These are phyloP conservation scores for Vitis hybrid DNA, from an alignment of 177 flowering plant genomes.

Conservation along the genomic window DNA sequence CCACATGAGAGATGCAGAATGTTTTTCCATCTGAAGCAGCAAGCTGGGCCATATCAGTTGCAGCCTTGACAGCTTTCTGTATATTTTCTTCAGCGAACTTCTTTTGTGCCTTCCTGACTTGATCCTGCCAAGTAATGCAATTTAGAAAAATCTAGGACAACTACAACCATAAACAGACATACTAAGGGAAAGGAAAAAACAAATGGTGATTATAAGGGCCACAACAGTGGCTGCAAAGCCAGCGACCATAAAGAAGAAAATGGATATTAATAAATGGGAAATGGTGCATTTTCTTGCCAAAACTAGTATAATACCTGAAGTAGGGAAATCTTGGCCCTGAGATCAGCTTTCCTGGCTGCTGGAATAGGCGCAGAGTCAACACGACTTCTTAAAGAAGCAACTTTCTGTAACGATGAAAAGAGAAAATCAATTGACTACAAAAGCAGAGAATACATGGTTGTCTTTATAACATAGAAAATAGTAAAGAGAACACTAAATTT, in stretches of 20 bases:
- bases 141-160: no score
- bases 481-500: no score
- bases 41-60: constrained; percentile 59
- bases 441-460: no score
- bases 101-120: constrained; percentile 79
- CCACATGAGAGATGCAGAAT: constrained; percentile 64
- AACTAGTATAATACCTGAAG: constrained; percentile 59
- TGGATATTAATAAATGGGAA: no score
- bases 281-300: no score
- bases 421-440: neutral
- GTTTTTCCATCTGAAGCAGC: constrained; percentile 72
- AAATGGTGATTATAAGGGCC: no score
- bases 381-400: constrained; percentile 65
- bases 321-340: constrained; percentile 51
- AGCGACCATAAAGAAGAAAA: no score
- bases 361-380: constrained; percentile 83
- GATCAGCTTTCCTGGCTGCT: constrained; percentile 78
- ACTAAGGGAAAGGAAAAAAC: neutral
- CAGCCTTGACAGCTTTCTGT: constrained; percentile 62
- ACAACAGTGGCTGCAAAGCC: no score
- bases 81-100: constrained; percentile 74
- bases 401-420: constrained; percentile 48
- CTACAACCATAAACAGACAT: no score
- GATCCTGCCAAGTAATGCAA: constrained; percentile 37
- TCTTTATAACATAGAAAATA: no score